These are phyloP conservation scores for Phytophthora macrochlamydospora DNA, from an alignment of 352 stramenopile genomes.

Conservation along the genomic window DNA sequence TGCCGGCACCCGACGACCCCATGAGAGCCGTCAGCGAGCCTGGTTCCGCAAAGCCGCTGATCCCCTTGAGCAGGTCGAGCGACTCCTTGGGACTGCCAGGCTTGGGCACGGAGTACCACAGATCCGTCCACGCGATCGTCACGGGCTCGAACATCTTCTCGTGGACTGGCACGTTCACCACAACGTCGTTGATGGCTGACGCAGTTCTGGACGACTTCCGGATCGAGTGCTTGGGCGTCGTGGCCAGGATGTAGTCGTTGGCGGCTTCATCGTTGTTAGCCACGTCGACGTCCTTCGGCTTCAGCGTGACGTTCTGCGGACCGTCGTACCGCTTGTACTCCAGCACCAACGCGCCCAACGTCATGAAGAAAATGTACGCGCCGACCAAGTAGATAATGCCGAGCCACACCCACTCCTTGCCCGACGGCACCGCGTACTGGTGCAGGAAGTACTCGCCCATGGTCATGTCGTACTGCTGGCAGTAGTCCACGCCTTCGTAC, in stretches of 20 bases:
- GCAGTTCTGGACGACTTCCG: slow-evolving; percentile 9
- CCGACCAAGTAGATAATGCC: slow-evolving; percentile 31
- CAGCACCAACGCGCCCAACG: slow-evolving; percentile 24
- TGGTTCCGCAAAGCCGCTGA: slow-evolving; percentile 46
- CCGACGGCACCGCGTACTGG: slow-evolving; percentile 34
- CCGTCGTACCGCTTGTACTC: slow-evolving; percentile 45
- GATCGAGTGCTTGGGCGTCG: slow-evolving; percentile 22
- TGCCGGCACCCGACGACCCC: slow-evolving; percentile 69
- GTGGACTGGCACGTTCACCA: slow-evolving; percentile 9
- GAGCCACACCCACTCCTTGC: slow-evolving; percentile 27
- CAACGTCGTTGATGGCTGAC: slow-evolving; percentile 6
- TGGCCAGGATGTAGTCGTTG: slow-evolving; percentile 12
- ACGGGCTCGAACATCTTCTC: slow-evolving; percentile 33
- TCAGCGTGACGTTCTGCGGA: slow-evolving; percentile 15
- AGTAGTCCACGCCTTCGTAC: slow-evolving; percentile 48
- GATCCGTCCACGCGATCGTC: slow-evolving; percentile 36
- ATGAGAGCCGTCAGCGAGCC: slow-evolving; percentile 86
- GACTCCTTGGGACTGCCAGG: slow-evolving; percentile 36
- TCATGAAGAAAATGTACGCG: slow-evolving; percentile 35
- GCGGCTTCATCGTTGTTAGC: slow-evolving; percentile 1
- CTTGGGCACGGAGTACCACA: slow-evolving; percentile 39
- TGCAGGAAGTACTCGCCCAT: slow-evolving; percentile 46
- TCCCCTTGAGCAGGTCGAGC: slow-evolving; percentile 53
- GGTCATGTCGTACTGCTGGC: slow-evolving; percentile 21
- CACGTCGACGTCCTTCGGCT: slow-evolving; percentile 7